These are phyloP conservation scores for Ajuga chamaepitys DNA, from an alignment of 257 asterid genomes.

Conservation along the genomic window DNA sequence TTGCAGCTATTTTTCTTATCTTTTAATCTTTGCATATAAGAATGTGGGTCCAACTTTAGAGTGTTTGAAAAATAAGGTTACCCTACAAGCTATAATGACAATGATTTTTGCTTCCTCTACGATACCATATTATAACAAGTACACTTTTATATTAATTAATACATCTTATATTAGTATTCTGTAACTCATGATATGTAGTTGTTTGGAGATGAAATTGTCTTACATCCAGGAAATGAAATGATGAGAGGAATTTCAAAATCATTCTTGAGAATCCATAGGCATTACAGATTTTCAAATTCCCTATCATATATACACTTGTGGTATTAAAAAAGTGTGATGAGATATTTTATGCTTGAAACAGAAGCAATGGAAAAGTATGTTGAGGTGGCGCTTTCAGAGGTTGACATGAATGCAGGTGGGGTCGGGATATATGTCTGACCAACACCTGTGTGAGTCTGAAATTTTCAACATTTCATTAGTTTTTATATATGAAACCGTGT, in stretches of 20 bases:
- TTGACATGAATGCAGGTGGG: constrained; percentile 22
- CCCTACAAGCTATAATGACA: constrained; percentile 30
- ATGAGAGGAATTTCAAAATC: no score
- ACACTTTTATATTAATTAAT: neutral
- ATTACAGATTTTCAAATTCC: no score
- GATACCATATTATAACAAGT: neutral
- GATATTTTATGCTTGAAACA: constrained; percentile 34
- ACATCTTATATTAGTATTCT: neutral
- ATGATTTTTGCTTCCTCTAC: constrained; percentile 15
- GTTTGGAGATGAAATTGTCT: no score
- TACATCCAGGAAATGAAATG: no score
- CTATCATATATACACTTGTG: no score
- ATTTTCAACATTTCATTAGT: neutral
- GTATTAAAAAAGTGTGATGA: neutral
- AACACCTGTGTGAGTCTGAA: constrained; percentile 5
- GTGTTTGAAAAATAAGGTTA: constrained; percentile 27
- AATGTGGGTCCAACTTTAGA: constrained; percentile 44
- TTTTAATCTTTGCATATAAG: constrained; percentile 33
- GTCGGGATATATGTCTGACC: constrained; percentile 1
- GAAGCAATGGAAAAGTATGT: constrained; percentile 32
- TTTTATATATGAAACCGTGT: neutral
- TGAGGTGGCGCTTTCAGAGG: constrained; percentile 56
- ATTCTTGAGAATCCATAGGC: no score
- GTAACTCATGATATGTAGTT: neutral
- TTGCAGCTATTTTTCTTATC: constrained; percentile 24